Conservation (phyloP, 176 grass and related monocot species). For the Eragrostis curvula region DNA sequence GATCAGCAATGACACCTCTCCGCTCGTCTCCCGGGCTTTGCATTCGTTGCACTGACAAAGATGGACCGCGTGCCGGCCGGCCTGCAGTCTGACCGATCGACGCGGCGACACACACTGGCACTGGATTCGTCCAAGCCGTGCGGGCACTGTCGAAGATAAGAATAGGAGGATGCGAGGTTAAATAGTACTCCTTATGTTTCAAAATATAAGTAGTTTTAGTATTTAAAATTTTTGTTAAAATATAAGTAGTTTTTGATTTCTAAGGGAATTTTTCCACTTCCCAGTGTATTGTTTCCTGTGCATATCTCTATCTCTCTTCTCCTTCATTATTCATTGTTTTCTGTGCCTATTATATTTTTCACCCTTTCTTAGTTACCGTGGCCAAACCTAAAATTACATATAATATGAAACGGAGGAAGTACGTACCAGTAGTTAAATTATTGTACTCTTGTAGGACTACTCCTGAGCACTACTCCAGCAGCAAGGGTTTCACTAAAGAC, state of each 20-base stretch:
- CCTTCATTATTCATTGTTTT: no score
- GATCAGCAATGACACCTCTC: not conserved
- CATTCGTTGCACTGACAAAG: not conserved
- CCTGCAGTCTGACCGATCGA: not conserved
- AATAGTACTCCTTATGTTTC: no score
- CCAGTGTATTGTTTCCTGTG: no score
- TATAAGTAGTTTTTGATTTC: no score
- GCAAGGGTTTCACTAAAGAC: not conserved
- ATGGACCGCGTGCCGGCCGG: not conserved
- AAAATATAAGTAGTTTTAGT: no score
- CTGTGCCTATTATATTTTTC: no score
- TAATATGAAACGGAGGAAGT: no score
- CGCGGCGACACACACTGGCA: not conserved
- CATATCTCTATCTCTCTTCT: no score
- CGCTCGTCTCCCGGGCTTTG: not conserved
- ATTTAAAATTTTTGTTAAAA: no score
- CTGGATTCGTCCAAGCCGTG: constrained; percentile 5
- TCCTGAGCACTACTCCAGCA: not conserved
- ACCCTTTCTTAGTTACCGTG: no score
- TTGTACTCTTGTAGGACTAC: not conserved
- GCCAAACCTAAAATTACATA: no score
- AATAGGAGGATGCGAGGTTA: not conserved
- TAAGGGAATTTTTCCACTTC: no score
- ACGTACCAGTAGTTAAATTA: not conserved
- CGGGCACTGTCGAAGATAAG: not conserved